Evolutionary conservation across 148 eudicot species (phyloP), one percentile per base, ranked within the genome.

Genomic region (Oxyria digyna): DNA sequence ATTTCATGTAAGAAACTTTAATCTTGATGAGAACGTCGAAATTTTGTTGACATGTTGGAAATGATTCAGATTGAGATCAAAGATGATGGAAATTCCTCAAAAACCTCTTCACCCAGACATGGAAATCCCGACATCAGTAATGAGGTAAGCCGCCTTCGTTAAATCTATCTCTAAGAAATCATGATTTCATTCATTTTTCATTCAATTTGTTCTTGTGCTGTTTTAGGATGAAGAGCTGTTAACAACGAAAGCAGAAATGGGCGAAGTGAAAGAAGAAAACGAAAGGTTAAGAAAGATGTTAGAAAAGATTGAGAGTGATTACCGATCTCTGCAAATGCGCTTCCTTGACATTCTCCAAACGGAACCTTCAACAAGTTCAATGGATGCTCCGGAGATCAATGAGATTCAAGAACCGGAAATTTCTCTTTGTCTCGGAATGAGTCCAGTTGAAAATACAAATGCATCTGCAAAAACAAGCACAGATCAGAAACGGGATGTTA

Each of bases 341-440:
- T 78, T 82, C 72, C 35, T 76, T 20, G 75, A 75, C 54, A 71
- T 73, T 23, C 67, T 78, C 62, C 79, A 74, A 41, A 74, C 62
- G 17, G 80, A 84, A 62, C 45, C 74, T 67, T 45, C 76, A 18
- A 50, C 7, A 69, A 74, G 26, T 49, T 33, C 75, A 50, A 63
- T 66, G 15, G 69, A 64, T 1, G 42, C 32, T 31, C 17, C 73
- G 10, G 13, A 23, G 42, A 71, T 35, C 31, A 37, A 31, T 8
- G 78, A 74, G 35, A 0, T 23, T 9, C 82, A 83, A 68, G 86
- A 81, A 33, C 74, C 82, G 7, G 89, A 89, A 27, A 67, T 85
- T 2, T 87, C 85, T 31, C 96, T 89, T 68, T 67, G 78, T 31
- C 85, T 89, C 9, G 96, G 96, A 41, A 76, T 69, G 65, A 81